These are phyloP conservation scores for Zelopaecilomyces penicillatus DNA, from an alignment of 2,329 filamentous ascomycete species.

Conservation along the genomic window DNA sequence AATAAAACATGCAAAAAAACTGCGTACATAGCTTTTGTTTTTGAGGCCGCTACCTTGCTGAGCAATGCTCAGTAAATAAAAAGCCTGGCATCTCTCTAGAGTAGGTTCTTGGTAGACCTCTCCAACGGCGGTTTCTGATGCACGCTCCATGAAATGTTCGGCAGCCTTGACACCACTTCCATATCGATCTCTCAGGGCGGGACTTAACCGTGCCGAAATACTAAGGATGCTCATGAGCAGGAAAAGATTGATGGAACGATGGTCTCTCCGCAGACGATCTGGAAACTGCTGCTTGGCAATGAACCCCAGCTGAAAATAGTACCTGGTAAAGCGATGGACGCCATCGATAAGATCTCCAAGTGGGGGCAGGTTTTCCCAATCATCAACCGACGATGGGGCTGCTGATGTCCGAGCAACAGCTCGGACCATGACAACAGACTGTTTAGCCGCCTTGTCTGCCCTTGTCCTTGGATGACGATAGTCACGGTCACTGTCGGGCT, in stretches of 20 bases:
- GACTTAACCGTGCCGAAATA: slow-evolving; percentile 47
- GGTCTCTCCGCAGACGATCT: slow-evolving; percentile 36
- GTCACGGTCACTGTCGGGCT: slow-evolving; percentile 45
- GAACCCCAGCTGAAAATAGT: slow-evolving; percentile 54
- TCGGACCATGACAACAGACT: slow-evolving; percentile 28
- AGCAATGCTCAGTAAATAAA: slow-evolving; percentile 50
- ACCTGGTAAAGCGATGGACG: slow-evolving; percentile 42
- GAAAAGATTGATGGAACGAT: slow-evolving; percentile 43
- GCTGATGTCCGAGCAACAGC: slow-evolving; percentile 10
- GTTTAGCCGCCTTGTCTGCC: slow-evolving; percentile 36
- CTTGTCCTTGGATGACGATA: slow-evolving; percentile 47
- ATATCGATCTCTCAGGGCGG: slow-evolving; percentile 37
- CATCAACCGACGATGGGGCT: slow-evolving; percentile 21
- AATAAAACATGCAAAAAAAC: not conserved
- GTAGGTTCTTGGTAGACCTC: slow-evolving; percentile 46
- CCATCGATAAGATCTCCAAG: slow-evolving; percentile 42
- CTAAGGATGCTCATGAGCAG: slow-evolving; percentile 47
- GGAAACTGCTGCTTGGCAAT: slow-evolving; percentile 46
- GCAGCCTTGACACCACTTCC: slow-evolving; percentile 43
- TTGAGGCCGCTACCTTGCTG: slow-evolving; percentile 48
- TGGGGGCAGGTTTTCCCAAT: slow-evolving; percentile 43
- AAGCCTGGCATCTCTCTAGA: slow-evolving; percentile 48
- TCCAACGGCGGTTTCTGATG: slow-evolving; percentile 36
- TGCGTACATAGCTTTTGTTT: slow-evolving; percentile 45
- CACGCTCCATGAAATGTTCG: slow-evolving; percentile 45